A percentile compares a stretch with the other conserved stretches of the same genome.
These are phyloP conservation scores for Mycena vitilis DNA, from an alignment of 768 basidiomycete species.

Conservation along the genomic window DNA sequence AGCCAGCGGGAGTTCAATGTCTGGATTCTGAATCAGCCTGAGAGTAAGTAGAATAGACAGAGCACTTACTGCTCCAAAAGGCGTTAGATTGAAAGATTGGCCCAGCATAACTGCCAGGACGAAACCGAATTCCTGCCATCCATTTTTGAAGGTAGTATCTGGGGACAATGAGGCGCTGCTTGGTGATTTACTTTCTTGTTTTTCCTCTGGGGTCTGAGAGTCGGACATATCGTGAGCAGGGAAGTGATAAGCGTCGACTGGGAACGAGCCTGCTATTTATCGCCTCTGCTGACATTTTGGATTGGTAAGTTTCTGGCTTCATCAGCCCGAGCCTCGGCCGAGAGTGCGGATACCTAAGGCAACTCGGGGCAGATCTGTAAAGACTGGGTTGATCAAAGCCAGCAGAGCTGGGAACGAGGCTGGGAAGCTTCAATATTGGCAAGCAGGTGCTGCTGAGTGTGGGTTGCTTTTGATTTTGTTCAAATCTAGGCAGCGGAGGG, in stretches of 20 bases:
- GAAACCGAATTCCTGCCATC: slow-evolving; percentile 21
- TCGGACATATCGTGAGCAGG: not conserved
- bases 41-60: not conserved
- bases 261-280: not conserved
- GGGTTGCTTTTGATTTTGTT: too few species aligned
- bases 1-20: slow-evolving; percentile 16
- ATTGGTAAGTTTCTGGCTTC: not conserved
- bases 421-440: too few species aligned
- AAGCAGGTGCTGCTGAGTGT: too few species aligned
- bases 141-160: slow-evolving; percentile 6
- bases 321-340: slow-evolving; percentile 10
- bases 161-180: not conserved
- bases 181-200: not conserved
- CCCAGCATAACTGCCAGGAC: slow-evolving; percentile 20
- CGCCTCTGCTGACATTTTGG: not conserved
- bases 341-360: not conserved
- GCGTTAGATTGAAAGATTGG: slow-evolving; percentile 21
- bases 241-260: not conserved
- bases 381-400: too few species aligned
- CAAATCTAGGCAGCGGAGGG: too few species aligned
- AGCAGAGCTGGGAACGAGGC: too few species aligned
- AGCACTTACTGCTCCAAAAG: slow-evolving; percentile 10
- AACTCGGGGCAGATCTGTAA: too few species aligned
- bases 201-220: not conserved
- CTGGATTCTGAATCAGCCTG: not conserved